Percentiles rank a stretch among this genome's conserved stretches.
Conservation (phyloP, 345 rosid genomes). For the Murraya paniculata region DNA sequence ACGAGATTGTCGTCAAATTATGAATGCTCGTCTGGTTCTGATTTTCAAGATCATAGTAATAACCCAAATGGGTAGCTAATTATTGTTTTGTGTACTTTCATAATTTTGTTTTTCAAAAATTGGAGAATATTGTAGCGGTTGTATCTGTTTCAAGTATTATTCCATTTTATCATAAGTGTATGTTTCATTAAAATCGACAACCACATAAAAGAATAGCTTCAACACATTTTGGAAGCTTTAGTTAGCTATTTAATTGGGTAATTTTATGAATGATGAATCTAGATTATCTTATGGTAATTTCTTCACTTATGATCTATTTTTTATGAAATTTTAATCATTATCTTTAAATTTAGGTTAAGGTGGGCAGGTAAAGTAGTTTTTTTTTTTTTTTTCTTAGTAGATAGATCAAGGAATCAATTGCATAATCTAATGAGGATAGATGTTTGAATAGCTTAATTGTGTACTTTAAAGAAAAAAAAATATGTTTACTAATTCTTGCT, state of each 20-base stretch:
- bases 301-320: too few species aligned
- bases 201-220: background rate
- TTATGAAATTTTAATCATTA: too few species aligned
- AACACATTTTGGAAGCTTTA: background rate
- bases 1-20: slow-evolving; percentile 28
- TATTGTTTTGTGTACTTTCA: background rate
- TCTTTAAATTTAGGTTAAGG: too few species aligned
- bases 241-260: background rate
- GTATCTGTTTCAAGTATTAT: background rate
- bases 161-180: background rate
- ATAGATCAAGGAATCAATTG: too few species aligned
- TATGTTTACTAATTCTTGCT: too few species aligned
- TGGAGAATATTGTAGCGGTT: background rate
- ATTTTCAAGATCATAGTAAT: slow-evolving; percentile 20
- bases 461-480: too few species aligned
- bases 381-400: too few species aligned
- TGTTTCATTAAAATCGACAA: slow-evolving; percentile 1
- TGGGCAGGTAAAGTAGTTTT: too few species aligned
- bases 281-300: too few species aligned
- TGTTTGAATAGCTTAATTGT: too few species aligned
- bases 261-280: too few species aligned
- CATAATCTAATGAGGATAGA: too few species aligned
- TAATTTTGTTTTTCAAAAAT: background rate
- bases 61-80: slow-evolving; percentile 20
- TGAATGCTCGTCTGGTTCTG: slow-evolving; percentile 27